These are phyloP conservation scores for Neurospora tetraspora DNA, from an alignment of 495 filamentous ascomycete species.

Conservation along the genomic window DNA sequence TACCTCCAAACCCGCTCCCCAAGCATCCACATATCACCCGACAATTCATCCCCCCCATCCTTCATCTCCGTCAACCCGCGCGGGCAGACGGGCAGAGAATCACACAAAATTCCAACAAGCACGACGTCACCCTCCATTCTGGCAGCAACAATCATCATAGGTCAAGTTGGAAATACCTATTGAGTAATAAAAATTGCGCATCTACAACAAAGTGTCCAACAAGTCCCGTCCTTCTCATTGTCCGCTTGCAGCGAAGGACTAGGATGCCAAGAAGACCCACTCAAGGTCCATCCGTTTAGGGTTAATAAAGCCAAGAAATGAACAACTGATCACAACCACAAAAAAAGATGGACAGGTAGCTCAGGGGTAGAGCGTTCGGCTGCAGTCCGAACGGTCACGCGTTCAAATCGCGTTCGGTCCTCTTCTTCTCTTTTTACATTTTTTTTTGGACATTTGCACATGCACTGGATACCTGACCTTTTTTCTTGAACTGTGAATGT, in stretches of 20 bases:
- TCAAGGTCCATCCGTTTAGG: no score
- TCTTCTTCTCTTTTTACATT: background rate
- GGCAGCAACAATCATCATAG: background rate
- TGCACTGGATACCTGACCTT: no score
- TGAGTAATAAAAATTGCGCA: background rate
- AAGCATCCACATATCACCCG: no score
- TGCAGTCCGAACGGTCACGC: background rate
- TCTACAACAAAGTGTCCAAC: background rate
- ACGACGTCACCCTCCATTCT: background rate
- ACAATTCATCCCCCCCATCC: no score
- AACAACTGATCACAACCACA: background rate
- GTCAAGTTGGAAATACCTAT: no score
- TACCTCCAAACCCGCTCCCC: no score
- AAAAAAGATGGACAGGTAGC: background rate
- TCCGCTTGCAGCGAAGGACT: no score
- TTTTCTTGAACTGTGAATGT: no score
- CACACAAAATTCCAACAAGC: background rate
- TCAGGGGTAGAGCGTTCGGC: background rate
- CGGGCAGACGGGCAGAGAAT: no score
- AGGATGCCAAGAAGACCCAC: no score
- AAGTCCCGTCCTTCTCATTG: background rate
- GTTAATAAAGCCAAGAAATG: background rate
- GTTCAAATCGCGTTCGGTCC: background rate
- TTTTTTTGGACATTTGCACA: background rate
- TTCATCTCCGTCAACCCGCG: no score